Evolutionary conservation across 768 basidiomycete species (phyloP).

Genomic region (Psilocybe cyanescens): DNA sequence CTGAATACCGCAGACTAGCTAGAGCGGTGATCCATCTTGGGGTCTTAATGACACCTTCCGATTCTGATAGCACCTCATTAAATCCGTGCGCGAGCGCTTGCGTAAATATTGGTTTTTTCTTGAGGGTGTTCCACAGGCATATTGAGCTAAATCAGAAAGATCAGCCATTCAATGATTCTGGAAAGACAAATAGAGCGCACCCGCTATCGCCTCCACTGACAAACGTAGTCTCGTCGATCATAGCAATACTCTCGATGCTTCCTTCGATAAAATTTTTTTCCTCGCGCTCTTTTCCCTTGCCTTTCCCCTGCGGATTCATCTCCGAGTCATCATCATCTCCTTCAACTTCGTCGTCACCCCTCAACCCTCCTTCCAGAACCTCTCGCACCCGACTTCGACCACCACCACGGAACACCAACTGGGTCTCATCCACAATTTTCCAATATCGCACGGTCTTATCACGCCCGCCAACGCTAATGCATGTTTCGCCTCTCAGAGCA

Average conservation of each 20-base stretch:
- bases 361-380: constrained; percentile 76
- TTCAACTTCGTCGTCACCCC: constrained; percentile 57
- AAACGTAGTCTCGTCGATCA: constrained; percentile 95
- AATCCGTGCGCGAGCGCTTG: constrained; percentile 88
- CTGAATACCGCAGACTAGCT: constrained; percentile 83
- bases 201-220: constrained; percentile 96
- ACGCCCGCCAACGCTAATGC: constrained; percentile 85
- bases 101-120: constrained; percentile 95
- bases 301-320: constrained; percentile 29
- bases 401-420: constrained; percentile 97
- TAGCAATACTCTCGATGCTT: constrained; percentile 88
- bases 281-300: constrained; percentile 31
- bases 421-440: constrained; percentile 95
- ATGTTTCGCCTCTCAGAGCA: constrained; percentile 80
- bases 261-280: constrained; percentile 78
- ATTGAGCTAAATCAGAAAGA: constrained; percentile 64
- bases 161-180: background rate
- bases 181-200: constrained; percentile 48
- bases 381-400: constrained; percentile 80
- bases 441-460: constrained; percentile 94
- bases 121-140: constrained; percentile 86
- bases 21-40: constrained; percentile 94
- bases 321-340: constrained; percentile 36
- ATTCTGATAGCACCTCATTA: constrained; percentile 68
- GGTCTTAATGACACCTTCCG: constrained; percentile 73